Conservation (phyloP, 2,329 filamentous ascomycete species). For the Epichloe baconii region DNA sequence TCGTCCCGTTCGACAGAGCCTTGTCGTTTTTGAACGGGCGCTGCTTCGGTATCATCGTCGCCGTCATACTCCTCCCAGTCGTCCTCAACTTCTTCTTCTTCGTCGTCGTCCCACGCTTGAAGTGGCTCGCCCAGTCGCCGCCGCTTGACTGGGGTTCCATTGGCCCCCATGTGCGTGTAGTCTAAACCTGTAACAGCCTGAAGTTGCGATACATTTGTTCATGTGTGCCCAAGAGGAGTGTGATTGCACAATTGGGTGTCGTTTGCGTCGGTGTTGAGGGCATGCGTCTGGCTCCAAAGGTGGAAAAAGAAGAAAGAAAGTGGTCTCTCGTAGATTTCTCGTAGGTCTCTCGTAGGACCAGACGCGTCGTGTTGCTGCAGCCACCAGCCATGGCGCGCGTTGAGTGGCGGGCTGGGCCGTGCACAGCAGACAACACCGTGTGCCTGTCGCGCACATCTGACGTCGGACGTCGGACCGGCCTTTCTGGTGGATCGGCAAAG, state of each 20-base stretch:
- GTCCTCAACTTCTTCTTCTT: background rate
- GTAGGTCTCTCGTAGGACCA: background rate
- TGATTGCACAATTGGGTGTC: background rate
- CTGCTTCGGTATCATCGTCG: conserved; percentile 33
- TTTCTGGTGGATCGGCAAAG: too few species aligned
- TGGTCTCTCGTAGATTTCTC: too few species aligned
- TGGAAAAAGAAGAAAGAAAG: background rate
- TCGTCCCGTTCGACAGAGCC: conserved; percentile 36
- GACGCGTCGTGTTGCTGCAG: conserved; percentile 7
- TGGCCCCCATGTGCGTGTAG: conserved; percentile 5
- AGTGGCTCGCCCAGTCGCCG: conserved; percentile 36
- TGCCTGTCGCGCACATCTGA: background rate
- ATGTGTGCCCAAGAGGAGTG: background rate
- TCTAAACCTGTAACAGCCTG: background rate
- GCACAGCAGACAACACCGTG: background rate
- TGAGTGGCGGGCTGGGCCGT: background rate
- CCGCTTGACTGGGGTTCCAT: conserved; percentile 53
- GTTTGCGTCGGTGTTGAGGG: background rate
- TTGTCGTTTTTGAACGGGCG: conserved; percentile 33
- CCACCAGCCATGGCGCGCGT: background rate
- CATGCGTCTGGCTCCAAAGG: background rate
- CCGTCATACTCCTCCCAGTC: conserved; percentile 12
- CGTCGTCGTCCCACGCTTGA: conserved; percentile 10
- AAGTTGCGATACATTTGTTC: background rate
- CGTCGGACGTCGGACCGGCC: background rate